Evolutionary conservation across 2,329 filamentous ascomycete genomes (phyloP).

Genomic region (Aspergillus sp.): DNA sequence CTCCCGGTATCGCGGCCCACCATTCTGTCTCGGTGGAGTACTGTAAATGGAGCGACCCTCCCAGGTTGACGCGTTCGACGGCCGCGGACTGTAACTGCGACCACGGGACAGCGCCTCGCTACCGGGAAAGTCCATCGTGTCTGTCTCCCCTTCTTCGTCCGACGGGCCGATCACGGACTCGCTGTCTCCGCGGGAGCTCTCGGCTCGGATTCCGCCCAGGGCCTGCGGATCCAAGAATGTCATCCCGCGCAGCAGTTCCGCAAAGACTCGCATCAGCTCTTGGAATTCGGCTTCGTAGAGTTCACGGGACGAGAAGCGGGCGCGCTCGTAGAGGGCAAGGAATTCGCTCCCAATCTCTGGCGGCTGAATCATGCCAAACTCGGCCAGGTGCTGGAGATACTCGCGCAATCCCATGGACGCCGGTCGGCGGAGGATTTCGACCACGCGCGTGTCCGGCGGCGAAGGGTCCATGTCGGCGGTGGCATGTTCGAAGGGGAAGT

Average conservation of each 20-base stretch:
- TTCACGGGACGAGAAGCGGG: constrained; percentile 73
- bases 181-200: constrained; percentile 24
- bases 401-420: constrained; percentile 72
- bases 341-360: constrained; percentile 58
- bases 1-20: constrained; percentile 14
- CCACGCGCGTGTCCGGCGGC: constrained; percentile 64
- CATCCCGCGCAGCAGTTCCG: constrained; percentile 77
- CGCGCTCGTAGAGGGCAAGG: constrained; percentile 74
- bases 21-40: constrained; percentile 23
- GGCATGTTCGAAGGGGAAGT: constrained; percentile 28
- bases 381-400: constrained; percentile 71
- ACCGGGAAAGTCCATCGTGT: constrained; percentile 30
- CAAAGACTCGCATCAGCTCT: constrained; percentile 79
- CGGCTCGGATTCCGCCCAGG: constrained; percentile 41
- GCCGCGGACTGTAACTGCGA: constrained; percentile 26
- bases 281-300: constrained; percentile 72
- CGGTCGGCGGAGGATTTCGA: constrained; percentile 70
- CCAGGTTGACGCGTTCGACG: constrained; percentile 29
- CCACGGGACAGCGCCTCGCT: constrained; percentile 21
- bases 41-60: constrained; percentile 31
- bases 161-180: constrained; percentile 40
- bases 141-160: constrained; percentile 41
- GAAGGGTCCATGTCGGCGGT: constrained; percentile 35
- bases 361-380: constrained; percentile 63
- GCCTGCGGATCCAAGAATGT: constrained; percentile 58